Conservation (phyloP, 1,139 yeast species). For the Nakaseomyces bracarensis region DNA sequence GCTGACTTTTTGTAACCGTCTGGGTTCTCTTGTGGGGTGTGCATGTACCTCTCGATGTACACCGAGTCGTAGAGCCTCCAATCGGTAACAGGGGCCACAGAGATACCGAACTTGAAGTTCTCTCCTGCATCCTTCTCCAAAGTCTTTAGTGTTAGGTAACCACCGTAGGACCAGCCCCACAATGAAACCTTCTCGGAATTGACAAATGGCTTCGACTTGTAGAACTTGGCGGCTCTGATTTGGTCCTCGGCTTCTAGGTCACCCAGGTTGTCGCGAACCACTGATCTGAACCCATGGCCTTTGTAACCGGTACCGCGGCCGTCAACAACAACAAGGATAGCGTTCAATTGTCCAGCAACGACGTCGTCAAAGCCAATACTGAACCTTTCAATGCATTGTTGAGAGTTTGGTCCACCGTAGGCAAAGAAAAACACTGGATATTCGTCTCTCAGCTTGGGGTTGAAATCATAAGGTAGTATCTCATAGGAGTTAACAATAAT, state of each 20-base stretch:
- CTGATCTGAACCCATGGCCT: slow-evolving; percentile 49
- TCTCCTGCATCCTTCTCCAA: slow-evolving; percentile 56
- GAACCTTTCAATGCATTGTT: slow-evolving; percentile 49
- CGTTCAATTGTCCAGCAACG: slow-evolving; percentile 58
- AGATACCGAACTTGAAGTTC: slow-evolving; percentile 58
- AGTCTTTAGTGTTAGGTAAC: slow-evolving; percentile 66
- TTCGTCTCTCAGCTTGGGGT: slow-evolving; percentile 37
- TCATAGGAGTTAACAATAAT: slow-evolving; percentile 50
- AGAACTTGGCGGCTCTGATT: slow-evolving; percentile 55
- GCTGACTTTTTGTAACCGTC: slow-evolving; percentile 49
- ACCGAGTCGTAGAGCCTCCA: slow-evolving; percentile 71
- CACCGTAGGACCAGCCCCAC: slow-evolving; percentile 87
- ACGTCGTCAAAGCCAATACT: slow-evolving; percentile 53
- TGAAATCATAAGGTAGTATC: slow-evolving; percentile 55
- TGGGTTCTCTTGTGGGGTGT: slow-evolving; percentile 54
- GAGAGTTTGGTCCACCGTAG: slow-evolving; percentile 82
- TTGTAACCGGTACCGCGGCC: slow-evolving; percentile 79
- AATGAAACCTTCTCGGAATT: slow-evolving; percentile 54
- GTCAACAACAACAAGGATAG: slow-evolving; percentile 71
- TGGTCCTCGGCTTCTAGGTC: slow-evolving; percentile 64
- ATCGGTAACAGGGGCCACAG: slow-evolving; percentile 77
- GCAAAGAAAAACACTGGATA: slow-evolving; percentile 69
- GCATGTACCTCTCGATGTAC: slow-evolving; percentile 73
- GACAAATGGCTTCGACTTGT: slow-evolving; percentile 48
- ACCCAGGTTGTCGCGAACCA: slow-evolving; percentile 61